Percentiles rank a stretch among this genome's conserved stretches.
Evolutionary conservation across 371 early-diverging fungal genomes (phyloP).

Genomic region (Mortierella sp.): DNA sequence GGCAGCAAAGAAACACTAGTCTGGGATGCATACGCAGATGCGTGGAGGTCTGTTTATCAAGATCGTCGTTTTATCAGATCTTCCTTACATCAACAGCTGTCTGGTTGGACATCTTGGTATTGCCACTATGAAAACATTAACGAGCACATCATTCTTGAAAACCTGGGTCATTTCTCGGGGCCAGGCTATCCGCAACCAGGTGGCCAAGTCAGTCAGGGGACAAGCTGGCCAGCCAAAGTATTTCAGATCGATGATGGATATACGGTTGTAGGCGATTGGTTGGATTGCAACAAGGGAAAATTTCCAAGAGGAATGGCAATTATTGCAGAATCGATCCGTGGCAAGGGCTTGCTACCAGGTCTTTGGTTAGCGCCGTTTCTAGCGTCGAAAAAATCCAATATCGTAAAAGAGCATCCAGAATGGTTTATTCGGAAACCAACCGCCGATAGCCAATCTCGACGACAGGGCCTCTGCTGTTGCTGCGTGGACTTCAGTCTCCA

Average conservation of each 20-base stretch:
- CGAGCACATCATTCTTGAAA: slow-evolving; percentile 62
- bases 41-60: slow-evolving; percentile 48
- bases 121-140: slow-evolving; percentile 69
- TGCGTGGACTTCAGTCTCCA: slow-evolving; percentile 34
- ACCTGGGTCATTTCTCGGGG: slow-evolving; percentile 59
- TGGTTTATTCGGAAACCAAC: slow-evolving; percentile 64
- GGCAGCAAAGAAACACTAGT: slow-evolving; percentile 50
- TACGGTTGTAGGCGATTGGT: slow-evolving; percentile 72
- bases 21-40: slow-evolving; percentile 64
- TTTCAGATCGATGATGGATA: slow-evolving; percentile 76
- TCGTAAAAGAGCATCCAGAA: slow-evolving; percentile 67
- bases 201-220: background rate
- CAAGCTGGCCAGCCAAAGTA: slow-evolving; percentile 64
- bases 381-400: slow-evolving; percentile 60
- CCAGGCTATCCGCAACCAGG: slow-evolving; percentile 14
- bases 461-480: slow-evolving; percentile 14
- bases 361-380: slow-evolving; percentile 75
- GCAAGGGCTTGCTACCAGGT: slow-evolving; percentile 64
- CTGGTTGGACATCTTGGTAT: slow-evolving; percentile 76
- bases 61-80: slow-evolving; percentile 24
- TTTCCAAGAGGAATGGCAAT: slow-evolving; percentile 67
- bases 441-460: slow-evolving; percentile 14
- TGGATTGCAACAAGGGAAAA: slow-evolving; percentile 60
- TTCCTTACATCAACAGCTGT: slow-evolving; percentile 52
- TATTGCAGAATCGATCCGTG: slow-evolving; percentile 58